phyloP scores from a whole-genome alignment of 495 filamentous ascomycete genomes.

The Aspergillus ostianus region DNA sequence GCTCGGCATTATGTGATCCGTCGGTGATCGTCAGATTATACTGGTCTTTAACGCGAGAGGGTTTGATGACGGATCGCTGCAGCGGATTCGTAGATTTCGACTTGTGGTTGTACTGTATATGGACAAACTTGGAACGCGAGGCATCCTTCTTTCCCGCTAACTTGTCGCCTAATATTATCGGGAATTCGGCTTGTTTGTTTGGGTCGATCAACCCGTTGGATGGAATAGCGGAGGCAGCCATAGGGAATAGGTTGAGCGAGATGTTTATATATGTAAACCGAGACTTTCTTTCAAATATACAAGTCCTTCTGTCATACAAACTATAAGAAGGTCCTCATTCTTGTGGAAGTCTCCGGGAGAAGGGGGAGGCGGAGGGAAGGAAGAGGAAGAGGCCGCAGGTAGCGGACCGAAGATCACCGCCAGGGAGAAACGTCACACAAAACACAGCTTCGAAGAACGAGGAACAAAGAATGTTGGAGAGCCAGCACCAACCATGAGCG shows the following conservation, averaged over 20 bases:
- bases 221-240: slow-evolving; percentile 39
- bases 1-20: slow-evolving; percentile 43
- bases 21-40: slow-evolving; percentile 52
- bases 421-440: slow-evolving; percentile 24
- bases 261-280: background rate
- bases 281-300: background rate
- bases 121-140: slow-evolving; percentile 31
- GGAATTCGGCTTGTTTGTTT: slow-evolving; percentile 50
- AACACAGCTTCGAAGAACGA: slow-evolving; percentile 1
- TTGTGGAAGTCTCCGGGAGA: background rate
- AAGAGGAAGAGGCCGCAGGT: background rate
- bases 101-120: slow-evolving; percentile 55
- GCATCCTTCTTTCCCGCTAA: slow-evolving; percentile 28
- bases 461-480: slow-evolving; percentile 4
- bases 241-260: slow-evolving; percentile 10
- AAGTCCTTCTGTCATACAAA: slow-evolving; percentile 1
- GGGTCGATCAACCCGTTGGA: slow-evolving; percentile 44
- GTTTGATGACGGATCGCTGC: slow-evolving; percentile 42
- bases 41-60: slow-evolving; percentile 35
- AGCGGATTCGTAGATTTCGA: slow-evolving; percentile 44
- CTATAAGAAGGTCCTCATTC: slow-evolving; percentile 13
- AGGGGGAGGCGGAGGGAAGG: slow-evolving; percentile 6
- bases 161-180: slow-evolving; percentile 44
- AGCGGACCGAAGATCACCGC: slow-evolving; percentile 7
- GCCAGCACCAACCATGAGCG: slow-evolving; percentile 12